These are phyloP conservation scores for Ogataea hybrid DNA, from an alignment of 1,139 yeast genomes.

Conservation along the genomic window DNA sequence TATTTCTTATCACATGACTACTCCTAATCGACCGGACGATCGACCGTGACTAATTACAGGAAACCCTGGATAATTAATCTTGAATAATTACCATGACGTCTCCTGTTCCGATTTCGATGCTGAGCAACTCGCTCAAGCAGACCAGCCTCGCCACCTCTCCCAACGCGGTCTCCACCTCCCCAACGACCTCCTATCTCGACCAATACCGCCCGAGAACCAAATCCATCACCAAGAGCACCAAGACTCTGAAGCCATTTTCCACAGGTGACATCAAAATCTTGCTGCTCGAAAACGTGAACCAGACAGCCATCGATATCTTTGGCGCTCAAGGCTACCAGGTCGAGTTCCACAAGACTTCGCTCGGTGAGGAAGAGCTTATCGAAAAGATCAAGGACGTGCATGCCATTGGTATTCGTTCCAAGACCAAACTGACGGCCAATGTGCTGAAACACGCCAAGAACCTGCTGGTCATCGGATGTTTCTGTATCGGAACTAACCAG, in stretches of 20 bases:
- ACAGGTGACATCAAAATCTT: slow-evolving; percentile 92
- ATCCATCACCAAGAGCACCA: slow-evolving; percentile 48
- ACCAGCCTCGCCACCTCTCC: slow-evolving; percentile 53
- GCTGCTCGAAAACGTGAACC: slow-evolving; percentile 87
- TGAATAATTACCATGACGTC: slow-evolving; percentile 46
- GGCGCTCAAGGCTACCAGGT: slow-evolving; percentile 93
- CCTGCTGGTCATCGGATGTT: slow-evolving; percentile 91
- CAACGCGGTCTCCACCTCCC: slow-evolving; percentile 77
- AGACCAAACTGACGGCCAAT: slow-evolving; percentile 81
- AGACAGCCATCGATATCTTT: slow-evolving; percentile 86
- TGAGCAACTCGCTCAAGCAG: slow-evolving; percentile 53
- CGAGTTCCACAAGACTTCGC: slow-evolving; percentile 85
- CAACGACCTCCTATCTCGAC: slow-evolving; percentile 52
- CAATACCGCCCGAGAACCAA: slow-evolving; percentile 42
- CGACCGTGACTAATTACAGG: slow-evolving; percentile 11
- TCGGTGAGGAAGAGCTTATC: slow-evolving; percentile 90
- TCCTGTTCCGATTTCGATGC: slow-evolving; percentile 64
- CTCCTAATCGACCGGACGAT: slow-evolving; percentile 8
- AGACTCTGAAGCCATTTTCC: slow-evolving; percentile 82
- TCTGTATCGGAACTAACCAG: slow-evolving; percentile 99
- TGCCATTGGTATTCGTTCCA: slow-evolving; percentile 97
- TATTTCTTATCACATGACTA: slow-evolving; percentile 4
- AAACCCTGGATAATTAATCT: not conserved
- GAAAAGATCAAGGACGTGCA: slow-evolving; percentile 93
- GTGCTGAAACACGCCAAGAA: slow-evolving; percentile 84